These are phyloP conservation scores for Pyrenochaeta sp. DNA, from an alignment of 2,329 filamentous ascomycete species.

Conservation along the genomic window DNA sequence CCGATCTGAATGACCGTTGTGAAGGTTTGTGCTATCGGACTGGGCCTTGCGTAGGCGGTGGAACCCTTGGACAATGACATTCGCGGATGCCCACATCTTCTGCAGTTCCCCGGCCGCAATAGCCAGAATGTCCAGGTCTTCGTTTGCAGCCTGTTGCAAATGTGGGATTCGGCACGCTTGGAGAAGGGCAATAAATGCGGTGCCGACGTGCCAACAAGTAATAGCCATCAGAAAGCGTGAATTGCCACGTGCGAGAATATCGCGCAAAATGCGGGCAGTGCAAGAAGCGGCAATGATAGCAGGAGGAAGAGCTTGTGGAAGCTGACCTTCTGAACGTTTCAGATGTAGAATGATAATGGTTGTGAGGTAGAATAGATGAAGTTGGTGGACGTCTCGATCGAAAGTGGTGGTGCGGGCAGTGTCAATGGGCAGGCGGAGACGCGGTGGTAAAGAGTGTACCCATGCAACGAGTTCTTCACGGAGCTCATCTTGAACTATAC, in stretches of 20 bases:
- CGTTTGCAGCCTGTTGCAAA: conserved; percentile 22
- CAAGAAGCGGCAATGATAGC: conserved; percentile 31
- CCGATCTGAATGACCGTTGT: too few species aligned
- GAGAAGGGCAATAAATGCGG: conserved; percentile 30
- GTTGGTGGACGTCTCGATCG: conserved; percentile 31
- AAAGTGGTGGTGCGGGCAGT: conserved; percentile 21
- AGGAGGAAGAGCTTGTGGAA: conserved; percentile 29
- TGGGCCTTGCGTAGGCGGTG: conserved; percentile 23
- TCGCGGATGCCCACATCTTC: conserved; percentile 33
- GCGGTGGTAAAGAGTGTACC: conserved; percentile 25
- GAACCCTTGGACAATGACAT: conserved; percentile 28
- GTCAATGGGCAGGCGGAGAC: conserved; percentile 19
- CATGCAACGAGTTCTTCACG: conserved; percentile 26
- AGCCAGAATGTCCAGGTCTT: conserved; percentile 24
- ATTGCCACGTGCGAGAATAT: conserved; percentile 30
- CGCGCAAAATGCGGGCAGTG: conserved; percentile 26
- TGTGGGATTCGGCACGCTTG: conserved; percentile 28
- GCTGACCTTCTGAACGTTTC: conserved; percentile 27
- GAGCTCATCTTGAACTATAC: conserved; percentile 15
- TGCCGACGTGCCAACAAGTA: conserved; percentile 31
- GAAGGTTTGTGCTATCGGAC: too few species aligned
- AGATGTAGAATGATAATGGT: conserved; percentile 31
- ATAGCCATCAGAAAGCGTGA: conserved; percentile 33
- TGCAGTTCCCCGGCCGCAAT: conserved; percentile 27
- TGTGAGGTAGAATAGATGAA: conserved; percentile 30